These are phyloP conservation scores for Emmonsia crescens DNA, from an alignment of 2,329 filamentous ascomycete species.

Conservation along the genomic window DNA sequence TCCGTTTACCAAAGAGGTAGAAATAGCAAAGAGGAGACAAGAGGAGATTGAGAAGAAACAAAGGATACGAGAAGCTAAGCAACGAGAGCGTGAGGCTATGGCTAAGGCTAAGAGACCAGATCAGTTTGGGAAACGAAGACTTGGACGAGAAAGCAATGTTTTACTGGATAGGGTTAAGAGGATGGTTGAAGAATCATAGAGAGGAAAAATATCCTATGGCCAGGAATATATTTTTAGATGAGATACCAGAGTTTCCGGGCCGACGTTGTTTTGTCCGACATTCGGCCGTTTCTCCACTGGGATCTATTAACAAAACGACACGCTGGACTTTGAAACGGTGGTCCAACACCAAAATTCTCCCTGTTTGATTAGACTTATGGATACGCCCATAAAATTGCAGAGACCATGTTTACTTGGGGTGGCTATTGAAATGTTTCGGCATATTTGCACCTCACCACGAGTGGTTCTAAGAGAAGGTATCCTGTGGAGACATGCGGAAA, in stretches of 20 bases:
- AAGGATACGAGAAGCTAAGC: slow-evolving; percentile 55
- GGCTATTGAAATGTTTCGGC: not conserved
- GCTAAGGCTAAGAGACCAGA: slow-evolving; percentile 50
- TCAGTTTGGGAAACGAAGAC: slow-evolving; percentile 60
- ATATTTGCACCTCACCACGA: not conserved
- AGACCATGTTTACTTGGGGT: not conserved
- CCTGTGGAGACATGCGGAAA: not conserved
- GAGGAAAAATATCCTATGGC: not conserved
- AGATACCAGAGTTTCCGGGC: not conserved
- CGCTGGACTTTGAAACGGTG: not conserved
- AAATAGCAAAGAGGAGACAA: slow-evolving; percentile 52
- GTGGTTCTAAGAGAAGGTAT: not conserved
- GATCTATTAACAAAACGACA: not conserved
- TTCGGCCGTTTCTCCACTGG: not conserved
- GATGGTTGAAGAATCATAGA: slow-evolving; percentile 44
- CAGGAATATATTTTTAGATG: not conserved
- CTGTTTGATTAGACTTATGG: too few relatives aligned
- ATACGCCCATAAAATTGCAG: not conserved
- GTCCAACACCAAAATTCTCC: not conserved
- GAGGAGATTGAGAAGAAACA: slow-evolving; percentile 53
- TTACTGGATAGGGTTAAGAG: slow-evolving; percentile 68
- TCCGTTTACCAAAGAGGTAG: slow-evolving; percentile 56
- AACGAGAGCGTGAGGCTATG: slow-evolving; percentile 59
- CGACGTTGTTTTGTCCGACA: not conserved
- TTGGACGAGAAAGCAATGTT: slow-evolving; percentile 70